phyloP scores from a whole-genome alignment of 2,329 filamentous ascomycete genomes.

The Colletotrichum cuscutae region DNA sequence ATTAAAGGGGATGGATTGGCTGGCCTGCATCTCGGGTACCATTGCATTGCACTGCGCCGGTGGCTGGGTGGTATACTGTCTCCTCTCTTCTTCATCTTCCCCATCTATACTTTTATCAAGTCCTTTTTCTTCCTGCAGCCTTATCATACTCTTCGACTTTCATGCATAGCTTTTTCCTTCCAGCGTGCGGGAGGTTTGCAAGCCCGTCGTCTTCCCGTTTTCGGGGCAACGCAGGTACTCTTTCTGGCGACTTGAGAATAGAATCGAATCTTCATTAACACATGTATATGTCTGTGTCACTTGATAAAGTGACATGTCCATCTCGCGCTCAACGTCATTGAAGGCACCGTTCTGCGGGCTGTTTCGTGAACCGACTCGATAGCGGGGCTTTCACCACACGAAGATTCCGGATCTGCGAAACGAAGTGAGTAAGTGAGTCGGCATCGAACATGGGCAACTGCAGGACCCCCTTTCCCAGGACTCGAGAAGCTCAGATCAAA shows the following conservation, averaged over 20 bases:
- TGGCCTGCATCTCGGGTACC: slow-evolving; percentile 27
- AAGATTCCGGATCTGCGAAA: neutral
- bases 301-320: neutral
- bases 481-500: neutral
- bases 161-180: neutral
- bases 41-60: slow-evolving; percentile 28
- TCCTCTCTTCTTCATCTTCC: neutral
- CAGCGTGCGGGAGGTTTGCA: neutral
- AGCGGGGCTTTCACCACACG: neutral
- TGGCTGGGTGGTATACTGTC: slow-evolving; percentile 3
- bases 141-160: neutral
- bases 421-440: neutral
- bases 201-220: neutral
- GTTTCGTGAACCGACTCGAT: neutral
- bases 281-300: neutral
- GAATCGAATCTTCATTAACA: neutral
- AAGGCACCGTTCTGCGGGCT: neutral
- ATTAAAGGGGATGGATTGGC: slow-evolving; percentile 8
- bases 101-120: neutral
- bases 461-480: neutral
- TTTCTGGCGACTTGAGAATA: neutral
- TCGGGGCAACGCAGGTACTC: neutral
- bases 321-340: neutral
- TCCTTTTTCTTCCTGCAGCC: neutral
- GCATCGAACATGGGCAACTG: neutral